phyloP scores from a whole-genome alignment of 169 alveolate species.

The Toxoplasma gondii region DNA sequence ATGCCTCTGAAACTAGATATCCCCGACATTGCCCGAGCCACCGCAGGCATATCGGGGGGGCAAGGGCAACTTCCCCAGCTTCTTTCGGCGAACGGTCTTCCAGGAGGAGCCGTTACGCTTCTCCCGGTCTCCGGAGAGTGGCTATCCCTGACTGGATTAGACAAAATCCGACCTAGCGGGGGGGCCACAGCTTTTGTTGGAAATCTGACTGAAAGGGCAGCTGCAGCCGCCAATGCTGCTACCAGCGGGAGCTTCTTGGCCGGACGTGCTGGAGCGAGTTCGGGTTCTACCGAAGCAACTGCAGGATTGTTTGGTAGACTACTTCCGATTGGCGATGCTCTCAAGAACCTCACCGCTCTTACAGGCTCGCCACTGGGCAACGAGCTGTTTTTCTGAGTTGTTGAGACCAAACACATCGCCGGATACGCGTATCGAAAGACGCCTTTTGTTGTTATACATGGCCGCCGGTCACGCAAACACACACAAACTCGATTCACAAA shows the following conservation, averaged over 20 bases:
- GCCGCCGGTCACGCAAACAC: too few species aligned
- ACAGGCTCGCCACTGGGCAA: constrained; percentile 9
- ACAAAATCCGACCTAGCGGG: background rate
- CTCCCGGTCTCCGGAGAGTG: constrained; percentile 23
- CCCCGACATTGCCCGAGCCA: background rate
- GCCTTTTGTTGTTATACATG: too few species aligned
- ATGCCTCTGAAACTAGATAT: background rate
- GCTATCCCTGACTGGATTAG: background rate
- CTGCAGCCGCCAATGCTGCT: background rate
- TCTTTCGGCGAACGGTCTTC: background rate
- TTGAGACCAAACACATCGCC: background rate
- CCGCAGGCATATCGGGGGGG: background rate
- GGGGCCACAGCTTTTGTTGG: background rate
- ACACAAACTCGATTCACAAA: too few species aligned
- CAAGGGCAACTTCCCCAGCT: background rate
- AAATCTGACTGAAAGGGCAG: background rate
- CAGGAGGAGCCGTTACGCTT: constrained; percentile 19
- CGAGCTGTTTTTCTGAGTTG: constrained; percentile 1
- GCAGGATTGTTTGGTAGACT: background rate
- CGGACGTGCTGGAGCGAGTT: background rate
- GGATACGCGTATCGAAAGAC: too few species aligned
- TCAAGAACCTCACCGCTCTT: background rate
- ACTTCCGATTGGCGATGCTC: background rate
- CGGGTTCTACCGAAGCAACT: background rate
- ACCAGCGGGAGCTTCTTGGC: background rate